phyloP scores from a whole-genome alignment of 306 rosid genomes.

The Begonia loranthoides region DNA sequence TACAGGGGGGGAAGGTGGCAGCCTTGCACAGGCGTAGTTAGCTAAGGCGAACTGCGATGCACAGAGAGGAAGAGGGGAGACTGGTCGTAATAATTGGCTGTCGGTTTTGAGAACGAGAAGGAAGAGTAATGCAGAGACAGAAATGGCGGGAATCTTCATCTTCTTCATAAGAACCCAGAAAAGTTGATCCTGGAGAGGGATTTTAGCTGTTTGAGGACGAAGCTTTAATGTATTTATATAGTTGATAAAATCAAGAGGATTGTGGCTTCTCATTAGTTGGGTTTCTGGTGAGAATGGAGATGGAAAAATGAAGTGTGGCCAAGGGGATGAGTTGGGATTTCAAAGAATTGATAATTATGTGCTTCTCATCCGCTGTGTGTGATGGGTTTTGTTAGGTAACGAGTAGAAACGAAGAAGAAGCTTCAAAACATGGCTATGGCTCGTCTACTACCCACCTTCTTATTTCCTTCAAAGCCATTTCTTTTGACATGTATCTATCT shows the following conservation, averaged over 20 bases:
- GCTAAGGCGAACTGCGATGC: constrained; percentile 9
- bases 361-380: constrained; percentile 35
- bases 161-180: constrained; percentile 5
- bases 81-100: constrained; percentile 5
- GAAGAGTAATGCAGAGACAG: background rate
- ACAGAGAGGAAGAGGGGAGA: constrained; percentile 8
- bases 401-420: constrained; percentile 1
- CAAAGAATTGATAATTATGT: constrained; percentile 14
- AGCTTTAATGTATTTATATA: constrained; percentile 24
- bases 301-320: constrained; percentile 13
- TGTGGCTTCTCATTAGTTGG: constrained; percentile 11
- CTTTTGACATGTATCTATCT: background rate
- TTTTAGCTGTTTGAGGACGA: constrained; percentile 11
- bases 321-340: constrained; percentile 34
- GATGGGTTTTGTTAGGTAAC: constrained; percentile 42
- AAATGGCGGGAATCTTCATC: background rate
- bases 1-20: constrained; percentile 1
- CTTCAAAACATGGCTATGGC: background rate
- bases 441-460: background rate
- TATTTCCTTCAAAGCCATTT: constrained; percentile 5
- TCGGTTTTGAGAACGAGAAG: background rate
- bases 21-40: constrained; percentile 9
- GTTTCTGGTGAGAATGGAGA: constrained; percentile 6
- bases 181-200: constrained; percentile 7
- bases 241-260: constrained; percentile 8